Evolutionary conservation across 2,329 filamentous ascomycete genomes (phyloP).

Genomic region (Aureobasidium sp.): DNA sequence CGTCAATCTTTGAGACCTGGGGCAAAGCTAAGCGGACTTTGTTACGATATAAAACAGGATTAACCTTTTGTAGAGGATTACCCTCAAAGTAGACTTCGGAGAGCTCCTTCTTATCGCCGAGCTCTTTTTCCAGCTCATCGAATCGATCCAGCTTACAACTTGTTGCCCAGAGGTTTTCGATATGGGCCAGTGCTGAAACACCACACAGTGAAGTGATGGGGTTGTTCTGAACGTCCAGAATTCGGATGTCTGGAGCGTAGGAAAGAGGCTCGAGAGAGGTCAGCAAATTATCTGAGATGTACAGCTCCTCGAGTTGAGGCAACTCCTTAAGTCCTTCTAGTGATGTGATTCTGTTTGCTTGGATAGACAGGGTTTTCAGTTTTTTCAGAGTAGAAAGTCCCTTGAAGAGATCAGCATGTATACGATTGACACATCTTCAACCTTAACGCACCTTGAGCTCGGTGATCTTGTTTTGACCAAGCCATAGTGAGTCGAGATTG

Average conservation of each 20-base stretch:
- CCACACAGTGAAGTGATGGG: slow-evolving; percentile 68
- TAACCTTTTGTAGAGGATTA: slow-evolving; percentile 74
- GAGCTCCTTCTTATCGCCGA: slow-evolving; percentile 71
- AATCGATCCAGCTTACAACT: slow-evolving; percentile 79
- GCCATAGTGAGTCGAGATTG: slow-evolving; percentile 82
- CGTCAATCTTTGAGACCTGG: slow-evolving; percentile 88
- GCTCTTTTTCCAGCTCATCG: slow-evolving; percentile 68
- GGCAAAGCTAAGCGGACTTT: slow-evolving; percentile 85
- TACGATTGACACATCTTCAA: not conserved
- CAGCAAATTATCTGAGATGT: slow-evolving; percentile 92
- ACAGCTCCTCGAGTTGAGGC: slow-evolving; percentile 78
- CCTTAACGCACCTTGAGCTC: slow-evolving; percentile 50
- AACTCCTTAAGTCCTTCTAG: slow-evolving; percentile 70
- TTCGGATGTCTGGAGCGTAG: slow-evolving; percentile 52
- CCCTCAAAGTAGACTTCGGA: slow-evolving; percentile 95
- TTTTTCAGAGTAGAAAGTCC: slow-evolving; percentile 69
- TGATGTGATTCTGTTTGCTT: slow-evolving; percentile 83
- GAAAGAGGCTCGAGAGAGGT: slow-evolving; percentile 64
- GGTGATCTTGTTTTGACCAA: slow-evolving; percentile 95
- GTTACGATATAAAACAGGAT: slow-evolving; percentile 84
- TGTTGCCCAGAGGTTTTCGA: slow-evolving; percentile 93
- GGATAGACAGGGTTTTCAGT: slow-evolving; percentile 83
- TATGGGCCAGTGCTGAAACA: slow-evolving; percentile 57
- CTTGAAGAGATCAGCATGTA: not conserved
- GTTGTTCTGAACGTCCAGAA: slow-evolving; percentile 88